Base-by-base conservation (phyloP, 768 basidiomycete species). In the Auriscalpium orientale region DNA sequence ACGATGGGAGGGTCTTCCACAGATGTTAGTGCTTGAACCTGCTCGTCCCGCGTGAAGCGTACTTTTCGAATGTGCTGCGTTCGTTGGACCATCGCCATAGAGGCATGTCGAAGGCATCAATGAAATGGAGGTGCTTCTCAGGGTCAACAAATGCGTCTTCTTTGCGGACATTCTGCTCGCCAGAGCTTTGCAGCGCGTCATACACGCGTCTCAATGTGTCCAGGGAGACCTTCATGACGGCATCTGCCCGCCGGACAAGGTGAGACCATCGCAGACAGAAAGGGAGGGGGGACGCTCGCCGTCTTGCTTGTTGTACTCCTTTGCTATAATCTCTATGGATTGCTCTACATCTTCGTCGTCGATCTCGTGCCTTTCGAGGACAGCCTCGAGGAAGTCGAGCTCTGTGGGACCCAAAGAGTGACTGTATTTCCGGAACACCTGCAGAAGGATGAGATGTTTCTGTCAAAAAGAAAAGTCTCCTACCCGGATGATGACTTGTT, bases 41-140 rank as follows among this genome's bases (percentile, higher is more conserved):
- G 43, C 43, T 9, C 9, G 53, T 33, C 58, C 50, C 33, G n/a
- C 6, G 20, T 5, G 16, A 22, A 12, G 28, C 28, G 28, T 15
- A 95, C 95, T 83, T 89, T 56, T 92, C 91, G 65, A 98, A 98
- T 1, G 89, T 86, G 47, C 87, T 87, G 56, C 89, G 75, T 64
- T 95, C 90, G 34, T 78, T 73, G 15, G 94, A 92, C 84, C 91
- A 99, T 64, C 87, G 80, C 86, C 94, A 94, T 12, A 84, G 72
- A 1, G 97, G 97, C 94, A 98, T 98, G 51, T 95, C 93, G 64
- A 93, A 95, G 10, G 95, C 87, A 67, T 95, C 84, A 34, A 98
- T 75, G 60, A 98, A 75, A 64, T 84, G 82, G 33, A 98, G 71
- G 67, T 97, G 89, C 44, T 78, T 84, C 35, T 91, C 86, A 7